Evolutionary conservation across 1,139 yeast genomes (phyloP), one percentile per base, ranked within the genome.

Genomic region (Hyphopichia buzzinii): DNA sequence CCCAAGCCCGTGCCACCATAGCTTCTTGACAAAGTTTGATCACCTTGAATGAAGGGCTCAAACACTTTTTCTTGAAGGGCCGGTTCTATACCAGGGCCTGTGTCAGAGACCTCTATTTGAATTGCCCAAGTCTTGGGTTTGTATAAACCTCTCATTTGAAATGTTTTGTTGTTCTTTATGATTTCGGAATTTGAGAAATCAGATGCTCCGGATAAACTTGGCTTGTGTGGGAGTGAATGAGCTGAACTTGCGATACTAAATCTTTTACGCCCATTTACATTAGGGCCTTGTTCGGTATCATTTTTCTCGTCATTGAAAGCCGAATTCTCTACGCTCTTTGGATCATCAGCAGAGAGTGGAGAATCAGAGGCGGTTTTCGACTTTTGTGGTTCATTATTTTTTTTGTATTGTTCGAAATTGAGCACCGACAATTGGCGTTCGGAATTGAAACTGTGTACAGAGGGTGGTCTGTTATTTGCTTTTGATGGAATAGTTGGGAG

Each of bases 1-100:
- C 96, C 96, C 35, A 87, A 70, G 41, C 92, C 92, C 8, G 95
- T 89, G 47, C 98, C 98, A 39, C 97, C 96, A 55, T 86, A 85
- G 37, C 90, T 86, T 56, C 96, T 72, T 3, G 95, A 84, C 26
- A 90, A 71, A 0, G 97, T 89, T 59, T 90, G 97, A 52, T 92
- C 97, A 30, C 97, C 97, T 62, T 90, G 98, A 23, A 88, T 88
- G 64, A 92, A 92, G 3, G 97, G 97, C 54, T 92, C 97, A 62
- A 92, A 92, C 1, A 92, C 92, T 46, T 84, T 82, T 33, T 83
- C 84, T 50, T 87, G 94, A 38, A 86, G 64, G 1, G 81, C 77
- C 13, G 84, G 81, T 32, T 84, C 89, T 36, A 92, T 88, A 42
- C 97, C 98, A 0, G 96, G 88, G 4, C 98, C 98, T 0, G 94